Percentiles rank a stretch among this genome's conserved stretches.
Evolutionary conservation across 805 yeast species (phyloP).

Genomic region (Metschnikowia koreensis): DNA sequence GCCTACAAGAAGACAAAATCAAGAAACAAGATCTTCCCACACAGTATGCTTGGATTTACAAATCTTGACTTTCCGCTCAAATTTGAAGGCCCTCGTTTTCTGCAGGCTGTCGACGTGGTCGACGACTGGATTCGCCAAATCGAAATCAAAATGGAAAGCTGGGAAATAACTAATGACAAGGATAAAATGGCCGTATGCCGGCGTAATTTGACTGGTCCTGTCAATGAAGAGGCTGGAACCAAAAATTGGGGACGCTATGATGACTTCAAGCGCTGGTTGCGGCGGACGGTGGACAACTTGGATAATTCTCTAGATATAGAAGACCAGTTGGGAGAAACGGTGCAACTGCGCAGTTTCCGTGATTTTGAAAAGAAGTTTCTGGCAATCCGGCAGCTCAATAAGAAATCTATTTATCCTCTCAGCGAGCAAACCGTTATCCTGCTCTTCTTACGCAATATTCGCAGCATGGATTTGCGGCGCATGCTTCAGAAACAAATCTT

Average conservation of each 20-base stretch:
- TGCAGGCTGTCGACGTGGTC: neutral
- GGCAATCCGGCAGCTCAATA: neutral
- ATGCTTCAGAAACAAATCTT: constrained; percentile 2
- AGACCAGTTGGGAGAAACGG: neutral
- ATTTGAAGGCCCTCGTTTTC: neutral
- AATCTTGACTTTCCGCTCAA: constrained; percentile 5
- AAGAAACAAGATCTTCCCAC: too few species aligned
- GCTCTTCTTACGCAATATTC: neutral
- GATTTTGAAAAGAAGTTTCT: constrained; percentile 3
- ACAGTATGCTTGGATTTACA: neutral
- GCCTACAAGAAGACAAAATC: too few species aligned
- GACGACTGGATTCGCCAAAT: neutral
- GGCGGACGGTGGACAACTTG: neutral
- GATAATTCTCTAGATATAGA: neutral
- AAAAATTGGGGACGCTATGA: neutral
- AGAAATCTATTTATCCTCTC: neutral
- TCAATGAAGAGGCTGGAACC: neutral
- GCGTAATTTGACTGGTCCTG: constrained; percentile 5
- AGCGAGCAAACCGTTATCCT: constrained; percentile 2
- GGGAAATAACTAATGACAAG: constrained; percentile 4
- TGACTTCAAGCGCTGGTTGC: constrained; percentile 2
- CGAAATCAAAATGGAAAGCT: constrained; percentile 2
- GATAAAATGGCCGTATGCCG: neutral
- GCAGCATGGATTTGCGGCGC: constrained; percentile 1
- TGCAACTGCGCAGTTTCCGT: constrained; percentile 4